These are phyloP conservation scores for Globisporangium echinulatum DNA, from an alignment of 352 stramenopile species.

Conservation along the genomic window DNA sequence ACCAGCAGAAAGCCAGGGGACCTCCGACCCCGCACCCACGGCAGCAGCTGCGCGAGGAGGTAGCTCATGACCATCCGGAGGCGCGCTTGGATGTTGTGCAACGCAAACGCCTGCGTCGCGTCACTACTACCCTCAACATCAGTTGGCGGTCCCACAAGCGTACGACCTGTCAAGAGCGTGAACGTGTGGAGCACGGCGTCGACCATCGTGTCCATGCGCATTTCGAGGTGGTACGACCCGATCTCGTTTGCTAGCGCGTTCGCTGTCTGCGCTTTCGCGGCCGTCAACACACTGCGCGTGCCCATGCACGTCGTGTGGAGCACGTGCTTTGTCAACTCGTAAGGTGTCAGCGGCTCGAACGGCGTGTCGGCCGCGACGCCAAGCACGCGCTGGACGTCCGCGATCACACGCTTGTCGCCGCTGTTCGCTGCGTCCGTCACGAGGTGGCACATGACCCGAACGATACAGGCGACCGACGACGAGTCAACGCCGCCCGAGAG, in stretches of 20 bases:
- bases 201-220: constrained; percentile 96
- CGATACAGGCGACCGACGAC: constrained; percentile 94
- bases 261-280: constrained; percentile 88
- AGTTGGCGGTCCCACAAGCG: constrained; percentile 84
- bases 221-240: constrained; percentile 93
- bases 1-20: constrained; percentile 93
- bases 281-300: constrained; percentile 93
- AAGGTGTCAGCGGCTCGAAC: constrained; percentile 63
- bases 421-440: constrained; percentile 81
- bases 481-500: constrained; percentile 96
- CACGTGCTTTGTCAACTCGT: constrained; percentile 90
- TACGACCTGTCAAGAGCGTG: constrained; percentile 77
- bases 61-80: constrained; percentile 98
- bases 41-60: constrained; percentile 96
- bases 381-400: constrained; percentile 82
- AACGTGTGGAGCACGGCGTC: constrained; percentile 80
- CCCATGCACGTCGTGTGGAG: constrained; percentile 98
- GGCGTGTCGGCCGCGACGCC: constrained; percentile 30
- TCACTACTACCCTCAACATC: constrained; percentile 59
- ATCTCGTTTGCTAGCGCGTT: constrained; percentile 87
- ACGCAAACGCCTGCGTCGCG: constrained; percentile 92
- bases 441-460: constrained; percentile 97
- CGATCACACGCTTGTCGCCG: constrained; percentile 71
- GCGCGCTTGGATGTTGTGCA: constrained; percentile 98
- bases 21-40: constrained; percentile 90